Base-by-base conservation (phyloP, 441 rosid species). In the Pelargonium exstipulatum region DNA sequence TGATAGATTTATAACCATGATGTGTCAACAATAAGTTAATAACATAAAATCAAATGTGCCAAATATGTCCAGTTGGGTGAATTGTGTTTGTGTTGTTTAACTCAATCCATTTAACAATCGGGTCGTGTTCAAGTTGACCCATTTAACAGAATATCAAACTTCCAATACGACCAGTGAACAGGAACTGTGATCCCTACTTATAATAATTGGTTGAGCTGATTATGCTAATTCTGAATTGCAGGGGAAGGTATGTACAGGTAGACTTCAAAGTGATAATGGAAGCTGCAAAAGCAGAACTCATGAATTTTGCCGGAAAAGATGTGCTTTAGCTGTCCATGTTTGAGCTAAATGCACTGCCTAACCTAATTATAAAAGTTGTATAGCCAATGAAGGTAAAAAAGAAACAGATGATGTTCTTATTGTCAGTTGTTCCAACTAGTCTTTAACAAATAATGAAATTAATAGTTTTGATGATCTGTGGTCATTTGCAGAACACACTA, bases 231-330 rank as follows among this genome's bases (percentile, higher is more conserved):
- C 37, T 45, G 51, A 57, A 37, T 53, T 83, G 79, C 86, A 91
- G 98, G 98, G 95, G 89, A 78, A 84, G 96, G 74, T 91, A 94
- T 72, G 79, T 68, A 63, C 79, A 83, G 13, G 75, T 85, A 42
- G 96, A 90, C 62, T 90, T 94, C 77, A 78, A 82, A 68, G 86
- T 69, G 22, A 65, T 94, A 66, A 88, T 90, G 87, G 91, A 90
- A 72, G 96, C 95, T 10, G 98, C 97, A 12, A 86, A 83, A 83
- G 74, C 82, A 62, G 98, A 91, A 78, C 84, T 91, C 55, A 58
- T 91, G 78, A 90, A 77, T 65, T 76, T 63, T 78, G 89, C 76
- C 0, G 86, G 91, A 60, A 88, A 86, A 74, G 85, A 83, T 72
- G 82, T 72, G 45, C 74, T 71, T 49, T 80, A 80, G 80, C 74